A percentile compares a stretch with the other conserved stretches of the same genome.
phyloP scores from a whole-genome alignment of 345 rosid species.

The Cardamine resedifolia region DNA sequence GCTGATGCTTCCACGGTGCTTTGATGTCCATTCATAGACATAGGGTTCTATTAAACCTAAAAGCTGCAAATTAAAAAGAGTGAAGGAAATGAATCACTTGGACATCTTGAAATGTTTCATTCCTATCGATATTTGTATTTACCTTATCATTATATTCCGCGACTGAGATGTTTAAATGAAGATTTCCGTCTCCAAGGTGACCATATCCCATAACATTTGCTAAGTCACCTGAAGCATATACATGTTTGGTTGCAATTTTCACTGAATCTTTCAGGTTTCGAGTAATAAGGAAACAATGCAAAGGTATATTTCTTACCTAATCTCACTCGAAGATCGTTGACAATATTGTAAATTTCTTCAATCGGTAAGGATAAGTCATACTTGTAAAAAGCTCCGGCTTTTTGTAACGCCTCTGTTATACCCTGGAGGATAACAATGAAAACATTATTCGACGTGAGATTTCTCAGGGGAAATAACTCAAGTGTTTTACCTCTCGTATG shows the following conservation, averaged over 20 bases:
- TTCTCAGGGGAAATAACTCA: background rate
- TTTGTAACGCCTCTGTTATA: constrained; percentile 77
- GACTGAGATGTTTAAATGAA: constrained; percentile 87
- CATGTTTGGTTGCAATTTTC: constrained; percentile 8
- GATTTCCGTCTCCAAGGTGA: constrained; percentile 94
- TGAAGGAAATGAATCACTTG: background rate
- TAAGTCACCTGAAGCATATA: constrained; percentile 51
- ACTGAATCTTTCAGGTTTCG: background rate
- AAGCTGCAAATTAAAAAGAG: constrained; percentile 52
- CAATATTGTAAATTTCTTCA: constrained; percentile 80
- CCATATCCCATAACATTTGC: constrained; percentile 87
- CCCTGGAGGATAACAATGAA: constrained; percentile 48
- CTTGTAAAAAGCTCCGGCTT: constrained; percentile 87
- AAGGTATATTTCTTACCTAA: constrained; percentile 52
- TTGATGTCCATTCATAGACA: constrained; percentile 93
- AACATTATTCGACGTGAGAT: background rate
- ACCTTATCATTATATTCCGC: constrained; percentile 65
- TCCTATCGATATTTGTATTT: constrained; percentile 4
- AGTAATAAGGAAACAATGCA: background rate
- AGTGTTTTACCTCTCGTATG: constrained; percentile 69
- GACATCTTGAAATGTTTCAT: constrained; percentile 9
- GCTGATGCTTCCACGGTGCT: constrained; percentile 87
- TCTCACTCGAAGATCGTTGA: constrained; percentile 70
- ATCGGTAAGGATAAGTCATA: constrained; percentile 91
- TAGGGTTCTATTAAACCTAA: constrained; percentile 78